Base-by-base conservation (phyloP, 495 filamentous ascomycete species). In the Annulohypoxylon bovei region DNA sequence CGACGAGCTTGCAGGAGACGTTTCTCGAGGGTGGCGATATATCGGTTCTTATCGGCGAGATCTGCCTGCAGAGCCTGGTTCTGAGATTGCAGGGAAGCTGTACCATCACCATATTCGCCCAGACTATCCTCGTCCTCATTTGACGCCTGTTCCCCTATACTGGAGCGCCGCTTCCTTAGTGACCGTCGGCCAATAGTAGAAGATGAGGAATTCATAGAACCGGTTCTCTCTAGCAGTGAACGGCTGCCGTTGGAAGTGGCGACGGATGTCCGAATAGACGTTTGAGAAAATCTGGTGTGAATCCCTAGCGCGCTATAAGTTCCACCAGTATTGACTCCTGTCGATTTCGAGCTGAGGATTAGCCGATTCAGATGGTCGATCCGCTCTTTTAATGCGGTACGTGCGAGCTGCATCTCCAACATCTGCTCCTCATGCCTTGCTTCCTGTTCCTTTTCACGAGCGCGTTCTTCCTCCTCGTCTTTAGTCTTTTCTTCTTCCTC, bases 361-460 rank as follows among this genome's bases (percentile, higher is more conserved):
- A 99, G 85, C 20, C 95, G 91, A 78, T 98, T 99, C 5, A 99
- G 86, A 81, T 99, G 95, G 80, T 98, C 94, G 68, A 99, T 99
- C 27, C 95, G 90, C 80, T 98, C 95, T 74, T 99, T 98, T 53
- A 99, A 80, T 4, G 96, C 96, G 1, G 95, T 99, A 25, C 96
- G 88, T 12, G 95, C 95, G 27, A 99, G 86, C 77, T 99, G 95
- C 89, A 99, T 99, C 77, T 98, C 95, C 46, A 98, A 84, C 85
- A 99, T 94, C 77, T 99, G 95, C 76, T 99, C 95, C 72, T 96
- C 94, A 73, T 98, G 96, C 30, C 95, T 90, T 57, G 89, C 85
- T 73, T 93, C 89, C 27, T 91, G 90, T 78, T 95, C 90, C 65
- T 91, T 90, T 78, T 97, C 93, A 32, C 90, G 85, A 62, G 91